Percentiles rank a stretch among this genome's conserved stretches.
These are phyloP conservation scores for Eimeria zaria DNA, from an alignment of 169 alveolate genomes.

Conservation along the genomic window DNA sequence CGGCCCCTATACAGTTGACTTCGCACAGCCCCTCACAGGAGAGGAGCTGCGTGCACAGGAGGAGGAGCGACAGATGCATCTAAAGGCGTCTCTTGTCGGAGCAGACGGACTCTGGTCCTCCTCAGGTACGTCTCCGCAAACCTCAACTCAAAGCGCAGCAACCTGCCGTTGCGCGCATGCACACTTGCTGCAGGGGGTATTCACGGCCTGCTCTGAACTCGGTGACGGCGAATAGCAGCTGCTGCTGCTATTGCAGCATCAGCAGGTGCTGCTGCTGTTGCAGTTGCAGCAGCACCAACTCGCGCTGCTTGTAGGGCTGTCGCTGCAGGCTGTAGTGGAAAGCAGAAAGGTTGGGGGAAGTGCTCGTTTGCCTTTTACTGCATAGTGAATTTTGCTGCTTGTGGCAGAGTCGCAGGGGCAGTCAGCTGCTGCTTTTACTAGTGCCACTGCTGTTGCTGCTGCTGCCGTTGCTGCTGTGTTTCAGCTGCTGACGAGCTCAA, in stretches of 20 bases:
- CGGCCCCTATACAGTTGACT: constrained; percentile 83
- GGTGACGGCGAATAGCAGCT: no score
- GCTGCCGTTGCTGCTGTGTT: constrained; percentile 21
- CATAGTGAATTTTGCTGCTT: background rate
- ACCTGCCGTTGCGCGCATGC: background rate
- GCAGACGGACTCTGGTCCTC: constrained; percentile 20
- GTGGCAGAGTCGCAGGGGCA: background rate
- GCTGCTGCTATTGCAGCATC: no score
- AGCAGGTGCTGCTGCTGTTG: constrained; percentile 5
- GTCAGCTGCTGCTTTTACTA: background rate
- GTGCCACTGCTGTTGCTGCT: constrained; percentile 17
- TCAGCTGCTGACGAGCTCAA: constrained; percentile 63
- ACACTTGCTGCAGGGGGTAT: background rate
- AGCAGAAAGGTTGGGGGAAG: background rate
- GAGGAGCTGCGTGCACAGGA: constrained; percentile 27
- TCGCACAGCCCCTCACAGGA: constrained; percentile 72
- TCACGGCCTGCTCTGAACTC: background rate
- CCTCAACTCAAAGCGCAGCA: background rate
- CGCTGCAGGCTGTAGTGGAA: background rate
- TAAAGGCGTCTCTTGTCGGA: background rate
- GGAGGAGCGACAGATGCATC: constrained; percentile 27
- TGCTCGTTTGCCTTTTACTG: background rate
- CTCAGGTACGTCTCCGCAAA: background rate
- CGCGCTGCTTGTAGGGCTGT: no score
- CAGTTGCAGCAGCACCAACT: background rate